phyloP scores from a whole-genome alignment of 1,284 basidiomycete genomes.

The Vanrija humicola region DNA sequence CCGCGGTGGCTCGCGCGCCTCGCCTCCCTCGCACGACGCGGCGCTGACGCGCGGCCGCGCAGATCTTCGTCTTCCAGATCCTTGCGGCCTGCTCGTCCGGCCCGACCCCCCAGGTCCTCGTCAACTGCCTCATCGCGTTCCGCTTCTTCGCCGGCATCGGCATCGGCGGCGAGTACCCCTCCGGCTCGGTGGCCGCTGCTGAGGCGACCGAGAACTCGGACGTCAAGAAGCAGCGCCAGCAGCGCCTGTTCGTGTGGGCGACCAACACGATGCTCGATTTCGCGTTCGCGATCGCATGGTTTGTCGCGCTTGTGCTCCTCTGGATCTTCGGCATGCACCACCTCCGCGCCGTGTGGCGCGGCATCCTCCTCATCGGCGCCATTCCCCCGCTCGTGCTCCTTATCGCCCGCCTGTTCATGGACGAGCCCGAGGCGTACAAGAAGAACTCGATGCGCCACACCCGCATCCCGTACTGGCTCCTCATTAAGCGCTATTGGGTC shows the following conservation, averaged over 20 bases:
- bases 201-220: conserved; percentile 76
- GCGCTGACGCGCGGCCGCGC: too few relatives aligned
- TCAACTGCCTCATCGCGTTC: conserved; percentile 73
- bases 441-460: conserved; percentile 63
- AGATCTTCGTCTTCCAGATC: conserved; percentile 69
- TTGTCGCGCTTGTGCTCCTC: conserved; percentile 76
- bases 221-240: conserved; percentile 72
- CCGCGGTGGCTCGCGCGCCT: too few relatives aligned
- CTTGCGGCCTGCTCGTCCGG: conserved; percentile 58
- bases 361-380: conserved; percentile 81
- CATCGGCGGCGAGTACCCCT: conserved; percentile 82
- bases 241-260: conserved; percentile 67
- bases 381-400: conserved; percentile 73
- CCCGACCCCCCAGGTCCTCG: conserved; percentile 53
- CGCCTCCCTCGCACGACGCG: conserved; percentile 52
- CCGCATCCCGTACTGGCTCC: conserved; percentile 60
- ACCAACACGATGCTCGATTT: conserved; percentile 81
- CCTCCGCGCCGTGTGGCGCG: conserved; percentile 69
- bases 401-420: conserved; percentile 81
- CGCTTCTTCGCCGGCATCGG: conserved; percentile 75
- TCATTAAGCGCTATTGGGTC: conserved; percentile 68
- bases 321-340: conserved; percentile 83
- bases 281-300: conserved; percentile 73
- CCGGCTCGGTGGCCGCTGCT: conserved; percentile 83
- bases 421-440: conserved; percentile 57